Conservation (phyloP, 805 yeast genomes). For the Candida rishiriensis region DNA sequence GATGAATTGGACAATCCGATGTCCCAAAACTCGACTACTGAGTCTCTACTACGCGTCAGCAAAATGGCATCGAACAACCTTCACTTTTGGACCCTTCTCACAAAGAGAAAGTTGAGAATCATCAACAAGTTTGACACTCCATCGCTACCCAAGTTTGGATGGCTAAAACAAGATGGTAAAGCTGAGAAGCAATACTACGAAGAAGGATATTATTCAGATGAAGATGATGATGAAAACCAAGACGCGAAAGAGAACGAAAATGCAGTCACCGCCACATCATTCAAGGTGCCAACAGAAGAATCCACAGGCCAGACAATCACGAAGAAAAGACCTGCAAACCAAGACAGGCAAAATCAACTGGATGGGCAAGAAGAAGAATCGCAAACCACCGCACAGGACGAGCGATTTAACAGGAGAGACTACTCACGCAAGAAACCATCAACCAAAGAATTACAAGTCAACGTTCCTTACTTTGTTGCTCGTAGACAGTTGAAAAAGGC, state of each 20-base stretch:
- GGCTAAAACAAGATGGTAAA: slow-evolving; percentile 26
- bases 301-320: neutral
- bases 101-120: slow-evolving; percentile 24
- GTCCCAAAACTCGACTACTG: slow-evolving; percentile 3
- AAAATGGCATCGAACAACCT: slow-evolving; percentile 10
- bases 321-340: neutral
- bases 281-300: neutral
- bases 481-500: slow-evolving; percentile 66
- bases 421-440: slow-evolving; percentile 33
- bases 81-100: slow-evolving; percentile 18
- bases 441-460: neutral
- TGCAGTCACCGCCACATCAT: neutral
- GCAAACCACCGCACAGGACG: slow-evolving; percentile 11
- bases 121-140: slow-evolving; percentile 37
- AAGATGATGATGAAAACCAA: slow-evolving; percentile 9
- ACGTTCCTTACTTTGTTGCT: slow-evolving; percentile 60
- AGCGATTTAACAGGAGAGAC: slow-evolving; percentile 43
- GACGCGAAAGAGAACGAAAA: slow-evolving; percentile 1
- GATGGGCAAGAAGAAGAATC: no score
- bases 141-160: slow-evolving; percentile 35
- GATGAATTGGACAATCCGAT: slow-evolving; percentile 1
- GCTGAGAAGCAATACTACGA: slow-evolving; percentile 33
- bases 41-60: neutral
- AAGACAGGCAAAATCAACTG: neutral
- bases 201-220: slow-evolving; percentile 26